A percentile compares a stretch with the other conserved stretches of the same genome.
phyloP scores from a whole-genome alignment of 176 grass and related monocot species.

The Musa acuminata region DNA sequence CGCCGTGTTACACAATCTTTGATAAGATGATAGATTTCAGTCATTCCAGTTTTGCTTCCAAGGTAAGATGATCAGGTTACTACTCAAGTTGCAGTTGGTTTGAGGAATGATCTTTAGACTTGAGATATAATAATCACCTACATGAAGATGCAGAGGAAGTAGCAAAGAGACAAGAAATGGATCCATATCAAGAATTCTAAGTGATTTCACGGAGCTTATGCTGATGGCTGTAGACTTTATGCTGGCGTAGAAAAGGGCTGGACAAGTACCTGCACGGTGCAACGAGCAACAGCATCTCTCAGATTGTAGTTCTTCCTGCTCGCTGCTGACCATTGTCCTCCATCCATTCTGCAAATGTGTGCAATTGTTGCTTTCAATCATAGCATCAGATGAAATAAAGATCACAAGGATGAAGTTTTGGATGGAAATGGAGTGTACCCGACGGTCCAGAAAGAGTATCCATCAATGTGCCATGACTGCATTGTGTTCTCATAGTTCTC shows the following conservation, averaged over 20 bases:
- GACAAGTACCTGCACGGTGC: constrained; percentile 2
- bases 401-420: too few relatives aligned
- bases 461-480: constrained; percentile 16
- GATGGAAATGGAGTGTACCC: neutral
- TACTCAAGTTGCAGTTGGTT: too few relatives aligned
- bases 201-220: too few relatives aligned
- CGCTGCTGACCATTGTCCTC: constrained; percentile 13
- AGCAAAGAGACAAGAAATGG: too few relatives aligned
- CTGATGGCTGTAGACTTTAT: too few relatives aligned
- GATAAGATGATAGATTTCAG: neutral
- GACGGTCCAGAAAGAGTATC: constrained; percentile 10
- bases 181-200: too few relatives aligned
- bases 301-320: constrained; percentile 13
- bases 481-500: constrained; percentile 11
- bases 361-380: neutral
- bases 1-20: neutral
- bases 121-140: too few relatives aligned
- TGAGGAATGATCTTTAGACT: too few relatives aligned
- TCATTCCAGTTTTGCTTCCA: neutral
- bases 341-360: constrained; percentile 3
- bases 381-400: neutral
- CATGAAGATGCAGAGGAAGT: too few relatives aligned
- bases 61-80: too few relatives aligned
- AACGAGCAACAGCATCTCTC: constrained; percentile 11
- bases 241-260: too few relatives aligned